phyloP scores from a whole-genome alignment of 805 yeast genomes.

The Zygoascus ofunaensis region DNA sequence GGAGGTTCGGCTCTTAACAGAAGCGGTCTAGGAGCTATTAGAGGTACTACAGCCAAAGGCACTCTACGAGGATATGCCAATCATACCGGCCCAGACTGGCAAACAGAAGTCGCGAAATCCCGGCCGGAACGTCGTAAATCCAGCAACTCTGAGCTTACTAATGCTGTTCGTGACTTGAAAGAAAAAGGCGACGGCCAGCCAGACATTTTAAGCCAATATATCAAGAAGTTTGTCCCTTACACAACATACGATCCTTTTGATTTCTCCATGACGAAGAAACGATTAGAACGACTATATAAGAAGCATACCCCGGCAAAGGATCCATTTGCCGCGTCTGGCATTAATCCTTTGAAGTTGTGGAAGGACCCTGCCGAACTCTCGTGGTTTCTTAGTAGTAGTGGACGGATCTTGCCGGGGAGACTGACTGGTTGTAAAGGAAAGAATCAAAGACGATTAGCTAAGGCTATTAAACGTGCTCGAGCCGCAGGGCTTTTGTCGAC shows the following conservation, averaged over 20 bases:
- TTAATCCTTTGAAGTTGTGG: slow-evolving; percentile 19
- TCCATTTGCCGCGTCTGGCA: slow-evolving; percentile 24
- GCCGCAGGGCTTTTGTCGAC: slow-evolving; percentile 70
- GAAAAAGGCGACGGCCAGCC: neutral
- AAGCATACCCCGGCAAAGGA: slow-evolving; percentile 5
- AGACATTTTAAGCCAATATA: neutral
- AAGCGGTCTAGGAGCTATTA: no score
- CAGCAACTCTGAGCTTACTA: neutral
- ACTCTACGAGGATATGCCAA: neutral
- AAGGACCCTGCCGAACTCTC: slow-evolving; percentile 63
- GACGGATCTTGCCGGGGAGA: slow-evolving; percentile 66
- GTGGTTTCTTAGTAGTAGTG: slow-evolving; percentile 56
- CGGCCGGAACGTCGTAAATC: neutral
- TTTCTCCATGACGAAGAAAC: slow-evolving; percentile 51
- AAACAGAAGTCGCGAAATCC: neutral
- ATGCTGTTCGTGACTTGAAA: neutral
- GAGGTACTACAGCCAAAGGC: no score
- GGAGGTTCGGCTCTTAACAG: no score
- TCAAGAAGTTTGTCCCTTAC: slow-evolving; percentile 41
- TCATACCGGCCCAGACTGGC: neutral
- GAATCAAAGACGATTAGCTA: slow-evolving; percentile 63
- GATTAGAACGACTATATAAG: slow-evolving; percentile 32
- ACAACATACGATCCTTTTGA: slow-evolving; percentile 74
- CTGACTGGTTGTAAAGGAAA: slow-evolving; percentile 56
- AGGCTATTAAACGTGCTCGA: slow-evolving; percentile 72